Base-by-base conservation (phyloP, 805 yeast genomes). In the Yarrowia phangngaensis region DNA sequence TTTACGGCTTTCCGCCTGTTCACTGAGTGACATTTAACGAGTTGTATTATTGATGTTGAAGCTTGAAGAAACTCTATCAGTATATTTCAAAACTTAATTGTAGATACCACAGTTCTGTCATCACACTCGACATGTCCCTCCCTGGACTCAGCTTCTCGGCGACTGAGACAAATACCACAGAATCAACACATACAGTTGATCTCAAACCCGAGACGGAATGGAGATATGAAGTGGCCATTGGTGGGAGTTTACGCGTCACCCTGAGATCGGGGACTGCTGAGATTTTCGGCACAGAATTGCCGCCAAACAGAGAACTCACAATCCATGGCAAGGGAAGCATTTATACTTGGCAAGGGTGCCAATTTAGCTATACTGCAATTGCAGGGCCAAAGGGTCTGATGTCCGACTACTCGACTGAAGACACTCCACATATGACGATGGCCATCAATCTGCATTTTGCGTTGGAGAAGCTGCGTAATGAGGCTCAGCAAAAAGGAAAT, bases 261-360 rank as follows among this genome's bases (percentile, higher is more conserved):
- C 70, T 82, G 8, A 51, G 65, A 3, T 67, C 70, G 2, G 99
- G 98, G 3, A 72, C 80, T 2, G 95, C 86, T 2, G 98, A 92
- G 66, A 75, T 88, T 8, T 86, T 83, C 64, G 99, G 98, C 17
- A 86, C 96, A 3, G 99, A 92, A 62, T 73, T 92, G 17, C 84
- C 96, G 2, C 69, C 73, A 32, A 85, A 83, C 51, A 70, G 73
- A 1, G 84, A 79, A 16, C 82, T 79, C 57, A 60, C 65, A 3
- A 79, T 84, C 19, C 81, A 80, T 6, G 66, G 73, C 53, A 77
- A 76, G 48, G 66, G 75, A 4, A 75, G 81, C 11, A 58, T 84
- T 1, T 77, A 68, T 53, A 73, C 88, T 1, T 77, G 76, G 55
- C 77, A 75, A 26, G 95, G 95, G 4, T 79, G 86, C 57, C 69